These are phyloP conservation scores for Apiosordaria backusii DNA, from an alignment of 495 filamentous ascomycete species.

Conservation along the genomic window DNA sequence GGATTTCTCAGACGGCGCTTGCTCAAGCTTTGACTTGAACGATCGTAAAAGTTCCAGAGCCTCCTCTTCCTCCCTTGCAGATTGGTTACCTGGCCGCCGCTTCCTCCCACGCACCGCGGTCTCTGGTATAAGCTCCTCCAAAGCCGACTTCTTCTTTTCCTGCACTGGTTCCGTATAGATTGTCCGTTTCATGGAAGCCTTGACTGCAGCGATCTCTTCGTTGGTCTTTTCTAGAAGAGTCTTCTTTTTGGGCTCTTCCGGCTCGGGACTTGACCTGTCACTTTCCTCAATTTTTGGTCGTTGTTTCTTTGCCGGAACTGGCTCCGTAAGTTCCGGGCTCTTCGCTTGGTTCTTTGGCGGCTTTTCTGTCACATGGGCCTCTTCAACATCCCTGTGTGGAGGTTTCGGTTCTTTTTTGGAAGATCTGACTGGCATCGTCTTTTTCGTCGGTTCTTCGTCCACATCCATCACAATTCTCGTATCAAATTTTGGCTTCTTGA, in stretches of 20 bases:
- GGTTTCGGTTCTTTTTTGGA: constrained; percentile 33
- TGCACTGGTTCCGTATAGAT: constrained; percentile 55
- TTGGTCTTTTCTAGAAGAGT: constrained; percentile 64
- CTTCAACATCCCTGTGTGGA: constrained; percentile 24
- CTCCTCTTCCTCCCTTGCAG: constrained; percentile 54
- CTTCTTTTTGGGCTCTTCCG: constrained; percentile 46
- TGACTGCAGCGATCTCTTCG: constrained; percentile 84
- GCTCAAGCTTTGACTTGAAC: constrained; percentile 75
- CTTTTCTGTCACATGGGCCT: constrained; percentile 24
- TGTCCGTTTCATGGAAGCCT: constrained; percentile 86
- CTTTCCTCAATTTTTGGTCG: constrained; percentile 16
- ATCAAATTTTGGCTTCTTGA: constrained; percentile 91
- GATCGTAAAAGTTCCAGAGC: constrained; percentile 66
- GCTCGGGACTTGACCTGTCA: constrained; percentile 43
- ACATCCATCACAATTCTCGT: constrained; percentile 70
- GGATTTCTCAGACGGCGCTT: constrained; percentile 48
- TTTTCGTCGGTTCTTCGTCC: constrained; percentile 31
- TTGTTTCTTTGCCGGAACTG: constrained; percentile 21
- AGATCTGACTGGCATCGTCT: constrained; percentile 26
- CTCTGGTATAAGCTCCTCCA: constrained; percentile 80
- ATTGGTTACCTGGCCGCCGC: constrained; percentile 53
- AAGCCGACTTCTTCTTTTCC: constrained; percentile 59
- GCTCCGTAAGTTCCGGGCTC: constrained; percentile 23
- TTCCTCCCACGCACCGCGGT: constrained; percentile 78
- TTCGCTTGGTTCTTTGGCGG: constrained; percentile 23